phyloP scores from a whole-genome alignment of 805 yeast genomes.

The Yamadazyma nakazawae region DNA sequence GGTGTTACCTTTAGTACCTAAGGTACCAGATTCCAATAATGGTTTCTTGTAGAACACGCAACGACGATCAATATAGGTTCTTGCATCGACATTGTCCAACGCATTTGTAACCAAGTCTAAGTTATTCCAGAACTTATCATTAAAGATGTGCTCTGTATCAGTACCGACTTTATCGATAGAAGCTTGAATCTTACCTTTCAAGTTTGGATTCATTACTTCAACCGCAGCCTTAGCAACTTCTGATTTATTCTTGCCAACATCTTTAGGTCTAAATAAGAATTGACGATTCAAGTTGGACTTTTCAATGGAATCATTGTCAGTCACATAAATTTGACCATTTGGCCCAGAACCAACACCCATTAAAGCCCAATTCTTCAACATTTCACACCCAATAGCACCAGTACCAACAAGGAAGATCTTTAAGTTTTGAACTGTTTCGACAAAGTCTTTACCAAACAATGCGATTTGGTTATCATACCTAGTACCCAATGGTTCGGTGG shows the following conservation, averaged over 20 bases:
- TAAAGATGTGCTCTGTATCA: conserved; percentile 84
- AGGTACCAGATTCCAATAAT: conserved; percentile 91
- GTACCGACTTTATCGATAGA: conserved; percentile 86
- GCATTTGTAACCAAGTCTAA: conserved; percentile 95
- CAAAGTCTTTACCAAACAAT: conserved; percentile 80
- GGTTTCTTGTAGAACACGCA: conserved; percentile 92
- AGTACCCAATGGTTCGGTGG: conserved; percentile 70
- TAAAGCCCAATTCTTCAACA: conserved; percentile 97
- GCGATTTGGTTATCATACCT: conserved; percentile 96
- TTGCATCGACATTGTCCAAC: conserved; percentile 94
- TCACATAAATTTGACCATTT: conserved; percentile 75
- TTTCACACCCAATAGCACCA: conserved; percentile 99
- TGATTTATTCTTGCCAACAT: conserved; percentile 88
- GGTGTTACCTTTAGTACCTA: conserved; percentile 97
- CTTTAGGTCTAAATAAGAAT: conserved; percentile 89
- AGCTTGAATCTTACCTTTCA: conserved; percentile 72
- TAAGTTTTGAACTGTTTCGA: conserved; percentile 67
- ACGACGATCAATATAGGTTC: conserved; percentile 96
- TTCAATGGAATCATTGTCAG: conserved; percentile 95
- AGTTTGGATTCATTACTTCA: conserved; percentile 77
- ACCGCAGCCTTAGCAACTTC: conserved; percentile 89
- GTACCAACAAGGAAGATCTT: conserved; percentile 91
- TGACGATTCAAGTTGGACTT: conserved; percentile 95
- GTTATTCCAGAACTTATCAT: conserved; percentile 79
- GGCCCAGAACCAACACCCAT: conserved; percentile 94